Evolutionary conservation across 495 filamentous ascomycete genomes (phyloP).

Genomic region (Aspergillus nidulans): DNA sequence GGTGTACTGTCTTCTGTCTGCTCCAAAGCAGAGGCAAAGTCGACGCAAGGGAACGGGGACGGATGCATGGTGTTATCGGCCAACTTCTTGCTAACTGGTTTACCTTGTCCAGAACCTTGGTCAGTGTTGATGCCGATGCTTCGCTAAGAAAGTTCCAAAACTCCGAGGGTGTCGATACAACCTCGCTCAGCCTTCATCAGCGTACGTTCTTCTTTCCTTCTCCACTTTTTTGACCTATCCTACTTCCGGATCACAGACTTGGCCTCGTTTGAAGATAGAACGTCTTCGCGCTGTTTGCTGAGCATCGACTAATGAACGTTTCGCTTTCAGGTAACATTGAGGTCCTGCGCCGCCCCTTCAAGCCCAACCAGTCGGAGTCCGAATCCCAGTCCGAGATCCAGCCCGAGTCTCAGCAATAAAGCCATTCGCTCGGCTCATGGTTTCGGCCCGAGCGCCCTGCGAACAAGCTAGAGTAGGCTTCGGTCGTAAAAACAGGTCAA

Average conservation of each 20-base stretch:
- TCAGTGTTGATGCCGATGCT: constrained; percentile 73
- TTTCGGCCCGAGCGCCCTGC: neutral
- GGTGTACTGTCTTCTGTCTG: neutral
- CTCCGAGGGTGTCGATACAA: constrained; percentile 56
- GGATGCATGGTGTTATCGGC: neutral
- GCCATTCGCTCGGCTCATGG: neutral
- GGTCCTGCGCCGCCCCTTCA: neutral
- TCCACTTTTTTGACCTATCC: neutral
- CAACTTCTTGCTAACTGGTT: neutral
- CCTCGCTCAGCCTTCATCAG: constrained; percentile 61
- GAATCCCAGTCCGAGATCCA: neutral
- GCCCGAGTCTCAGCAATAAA: neutral
- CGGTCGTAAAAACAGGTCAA: too few relatives aligned
- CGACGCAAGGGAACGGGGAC: neutral
- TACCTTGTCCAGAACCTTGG: constrained; percentile 47
- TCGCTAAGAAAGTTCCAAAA: constrained; percentile 57
- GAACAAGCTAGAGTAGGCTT: too few relatives aligned
- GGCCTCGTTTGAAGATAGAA: too few relatives aligned
- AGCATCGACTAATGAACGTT: neutral
- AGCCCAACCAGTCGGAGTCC: neutral
- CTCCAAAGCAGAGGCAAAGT: neutral
- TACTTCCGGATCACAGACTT: too few relatives aligned
- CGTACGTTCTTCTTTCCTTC: constrained; percentile 48
- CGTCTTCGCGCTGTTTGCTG: neutral
- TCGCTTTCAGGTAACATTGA: neutral